Base-by-base conservation (phyloP, 2,329 filamentous ascomycete genomes). In the Hortaea werneckii region DNA sequence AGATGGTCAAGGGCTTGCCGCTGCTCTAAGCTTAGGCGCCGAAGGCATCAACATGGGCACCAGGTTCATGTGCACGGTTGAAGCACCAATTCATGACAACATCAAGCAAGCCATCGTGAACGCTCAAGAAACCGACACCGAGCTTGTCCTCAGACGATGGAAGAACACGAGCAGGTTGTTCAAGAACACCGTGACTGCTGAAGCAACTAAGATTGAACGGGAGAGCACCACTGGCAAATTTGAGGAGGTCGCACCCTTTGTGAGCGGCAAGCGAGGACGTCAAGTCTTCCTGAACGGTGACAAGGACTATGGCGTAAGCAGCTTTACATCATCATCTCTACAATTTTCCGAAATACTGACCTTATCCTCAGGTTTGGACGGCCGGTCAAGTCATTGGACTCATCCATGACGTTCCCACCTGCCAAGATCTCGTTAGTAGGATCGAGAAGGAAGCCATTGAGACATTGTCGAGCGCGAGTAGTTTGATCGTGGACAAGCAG, bases 41-140 rank as follows among this genome's bases (percentile, higher is more conserved):
- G 86, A 87, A 65, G 92, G 92, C 52, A 82, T 96, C 70, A 98
- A 98, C 70, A 98, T 98, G 92, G 92, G 92, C 47, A 98, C 92
- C 7, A 76, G 92, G 37, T 98, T 96, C 73, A 94, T 98, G 86
- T 90, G 85, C 71, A 96, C 92, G 0, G 75, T 90, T 39, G 92
- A 96, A 68, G 82, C 89, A 11, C 92, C 92, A 1, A 85, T 98
- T 53, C 92, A 98, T 69, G 65, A 79, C 41, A 94, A 94, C 56
- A 87, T 98, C 72, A 98, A 98, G 76, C 76, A 94, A 66, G 76
- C 85, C 55, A 98, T 98, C 60, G 88, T 95, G 42, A 76, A 80
- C 45, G 85, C 89, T 1, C 76, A 87, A 52, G 92, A 98, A 74
- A 88, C 85, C 20, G 87, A 96, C 66, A 98, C 92, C 0, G 80